These are phyloP conservation scores for Hymenoscyphus linearis DNA, from an alignment of 2,329 filamentous ascomycete genomes.

Conservation along the genomic window DNA sequence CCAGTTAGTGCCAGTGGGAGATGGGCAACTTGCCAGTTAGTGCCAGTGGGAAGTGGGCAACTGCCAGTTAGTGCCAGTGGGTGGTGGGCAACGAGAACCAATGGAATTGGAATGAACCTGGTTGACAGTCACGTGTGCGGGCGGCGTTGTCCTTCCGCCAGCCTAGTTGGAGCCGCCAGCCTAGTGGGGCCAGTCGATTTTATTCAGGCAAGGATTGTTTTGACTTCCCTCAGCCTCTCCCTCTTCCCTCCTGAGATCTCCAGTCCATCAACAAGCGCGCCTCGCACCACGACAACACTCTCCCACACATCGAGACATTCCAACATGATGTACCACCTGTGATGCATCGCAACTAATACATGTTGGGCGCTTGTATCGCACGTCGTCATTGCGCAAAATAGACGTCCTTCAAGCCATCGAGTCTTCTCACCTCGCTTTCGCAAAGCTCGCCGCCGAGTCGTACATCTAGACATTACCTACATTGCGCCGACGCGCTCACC, in stretches of 20 bases:
- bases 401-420: conserved; percentile 1
- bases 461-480: background rate
- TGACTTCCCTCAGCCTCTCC: conserved; percentile 10
- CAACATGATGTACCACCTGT: conserved; percentile 2
- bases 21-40: too few species aligned
- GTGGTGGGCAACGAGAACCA: too few species aligned
- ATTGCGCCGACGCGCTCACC: background rate
- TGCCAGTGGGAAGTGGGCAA: too few species aligned
- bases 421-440: conserved; percentile 2
- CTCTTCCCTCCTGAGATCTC: background rate
- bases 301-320: background rate
- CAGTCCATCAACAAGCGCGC: conserved; percentile 11
- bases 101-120: too few species aligned
- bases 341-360: conserved; percentile 9
- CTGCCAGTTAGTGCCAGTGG: too few species aligned
- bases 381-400: conserved; percentile 5
- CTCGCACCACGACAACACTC: conserved; percentile 4
- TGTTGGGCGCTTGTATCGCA: background rate
- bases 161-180: too few species aligned
- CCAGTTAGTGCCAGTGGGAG: too few species aligned
- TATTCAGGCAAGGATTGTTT: conserved; percentile 1
- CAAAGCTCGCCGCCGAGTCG: background rate
- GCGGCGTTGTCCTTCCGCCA: too few species aligned
- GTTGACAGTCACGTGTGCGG: too few species aligned
- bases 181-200: too few species aligned